phyloP scores from a whole-genome alignment of 495 filamentous ascomycete genomes.

The Aspergillus egyptiacus region DNA sequence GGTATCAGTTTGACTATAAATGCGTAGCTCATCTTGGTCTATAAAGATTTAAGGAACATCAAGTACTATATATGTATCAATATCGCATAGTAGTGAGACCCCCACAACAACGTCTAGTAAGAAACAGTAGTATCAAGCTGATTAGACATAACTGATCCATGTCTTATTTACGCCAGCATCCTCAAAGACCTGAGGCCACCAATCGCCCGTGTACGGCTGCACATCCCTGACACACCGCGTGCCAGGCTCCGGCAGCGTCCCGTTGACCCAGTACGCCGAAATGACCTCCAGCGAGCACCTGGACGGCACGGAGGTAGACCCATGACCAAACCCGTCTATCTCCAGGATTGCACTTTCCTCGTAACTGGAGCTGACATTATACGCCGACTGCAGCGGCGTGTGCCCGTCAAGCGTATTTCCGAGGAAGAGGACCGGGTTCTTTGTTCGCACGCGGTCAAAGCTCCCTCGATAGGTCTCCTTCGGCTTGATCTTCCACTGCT shows the following conservation, averaged over 20 bases:
- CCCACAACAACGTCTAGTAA: neutral
- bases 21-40: too few relatives aligned
- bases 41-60: neutral
- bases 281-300: neutral
- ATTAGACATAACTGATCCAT: neutral
- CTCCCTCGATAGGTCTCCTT: conserved; percentile 37
- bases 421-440: conserved; percentile 39
- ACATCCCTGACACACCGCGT: conserved; percentile 1
- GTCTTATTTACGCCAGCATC: conserved; percentile 2
- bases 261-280: conserved; percentile 5
- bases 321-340: conserved; percentile 32
- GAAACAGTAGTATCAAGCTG: neutral
- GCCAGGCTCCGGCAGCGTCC: neutral
- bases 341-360: conserved; percentile 40
- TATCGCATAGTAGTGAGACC: neutral
- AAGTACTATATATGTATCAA: neutral
- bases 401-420: conserved; percentile 37
- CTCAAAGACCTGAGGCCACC: neutral
- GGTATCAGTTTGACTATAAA: too few relatives aligned
- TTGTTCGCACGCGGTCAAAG: conserved; percentile 36
- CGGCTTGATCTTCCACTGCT: conserved; percentile 37
- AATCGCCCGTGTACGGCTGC: neutral
- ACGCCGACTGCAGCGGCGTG: conserved; percentile 40
- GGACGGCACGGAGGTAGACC: neutral
- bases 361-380: conserved; percentile 38